Conservation (phyloP, 2,329 filamentous ascomycete species). For the Sclerotinia borealis region DNA sequence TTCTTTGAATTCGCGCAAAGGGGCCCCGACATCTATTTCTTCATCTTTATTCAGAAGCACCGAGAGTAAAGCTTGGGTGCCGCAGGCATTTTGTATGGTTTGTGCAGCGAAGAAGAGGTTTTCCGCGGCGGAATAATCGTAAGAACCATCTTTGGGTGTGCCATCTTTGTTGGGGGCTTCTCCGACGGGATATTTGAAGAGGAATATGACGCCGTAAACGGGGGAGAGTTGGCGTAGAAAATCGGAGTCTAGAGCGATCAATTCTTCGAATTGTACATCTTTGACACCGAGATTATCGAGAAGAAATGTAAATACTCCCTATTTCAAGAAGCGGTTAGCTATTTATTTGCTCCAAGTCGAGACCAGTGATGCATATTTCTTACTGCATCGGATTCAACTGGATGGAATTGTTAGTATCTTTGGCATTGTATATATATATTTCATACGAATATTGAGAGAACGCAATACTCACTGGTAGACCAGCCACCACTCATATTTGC, state of each 20-base stretch:
- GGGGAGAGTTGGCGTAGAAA: constrained; percentile 65
- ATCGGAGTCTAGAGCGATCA: constrained; percentile 79
- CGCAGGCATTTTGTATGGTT: constrained; percentile 98
- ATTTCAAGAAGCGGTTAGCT: constrained; percentile 20
- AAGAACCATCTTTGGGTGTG: constrained; percentile 71
- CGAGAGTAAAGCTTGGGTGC: constrained; percentile 88
- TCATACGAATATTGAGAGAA: constrained; percentile 2
- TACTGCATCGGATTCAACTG: constrained; percentile 91
- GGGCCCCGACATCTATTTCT: constrained; percentile 53
- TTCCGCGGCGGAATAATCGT: constrained; percentile 69
- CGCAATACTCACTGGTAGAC: constrained; percentile 68
- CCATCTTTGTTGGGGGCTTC: constrained; percentile 49
- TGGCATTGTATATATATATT: constrained; percentile 18
- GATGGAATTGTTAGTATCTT: constrained; percentile 15
- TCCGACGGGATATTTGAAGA: constrained; percentile 91
- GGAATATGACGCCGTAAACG: constrained; percentile 94
- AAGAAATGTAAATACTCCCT: constrained; percentile 95
- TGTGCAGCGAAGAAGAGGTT: constrained; percentile 90
- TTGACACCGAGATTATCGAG: constrained; percentile 89
- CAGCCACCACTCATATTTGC: constrained; percentile 70
- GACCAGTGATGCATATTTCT: constrained; percentile 25
- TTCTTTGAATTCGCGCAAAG: constrained; percentile 61
- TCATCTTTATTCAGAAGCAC: constrained; percentile 80
- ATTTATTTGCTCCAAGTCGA: background rate
- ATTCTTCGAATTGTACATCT: constrained; percentile 93